phyloP scores from a whole-genome alignment of 2,329 filamentous ascomycete genomes.

The Fusarium domesticum region DNA sequence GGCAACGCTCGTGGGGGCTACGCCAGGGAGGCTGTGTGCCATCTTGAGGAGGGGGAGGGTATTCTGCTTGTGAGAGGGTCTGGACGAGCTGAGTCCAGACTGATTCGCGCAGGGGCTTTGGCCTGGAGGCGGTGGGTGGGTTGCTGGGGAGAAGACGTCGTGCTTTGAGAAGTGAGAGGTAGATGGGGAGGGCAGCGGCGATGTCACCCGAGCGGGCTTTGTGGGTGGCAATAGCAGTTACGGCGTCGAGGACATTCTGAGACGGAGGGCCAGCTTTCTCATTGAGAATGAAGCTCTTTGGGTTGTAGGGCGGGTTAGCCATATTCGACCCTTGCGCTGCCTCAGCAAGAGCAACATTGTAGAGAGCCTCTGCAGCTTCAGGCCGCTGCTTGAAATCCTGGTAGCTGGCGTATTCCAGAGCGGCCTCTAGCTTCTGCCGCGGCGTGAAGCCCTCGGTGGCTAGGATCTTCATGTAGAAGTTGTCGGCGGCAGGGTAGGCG shows the following conservation, averaged over 20 bases:
- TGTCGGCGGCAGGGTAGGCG: conserved; percentile 68
- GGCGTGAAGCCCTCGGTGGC: conserved; percentile 75
- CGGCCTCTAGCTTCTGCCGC: conserved; percentile 77
- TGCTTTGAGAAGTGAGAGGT: conserved; percentile 79
- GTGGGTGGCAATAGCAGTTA: conserved; percentile 77
- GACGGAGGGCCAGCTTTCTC: conserved; percentile 58
- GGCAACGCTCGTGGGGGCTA: conserved; percentile 65
- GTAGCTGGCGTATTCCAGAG: conserved; percentile 80
- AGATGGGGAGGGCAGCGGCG: conserved; percentile 71
- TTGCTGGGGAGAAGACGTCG: conserved; percentile 57
- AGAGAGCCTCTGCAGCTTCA: conserved; percentile 68
- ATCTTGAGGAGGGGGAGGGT: conserved; percentile 67
- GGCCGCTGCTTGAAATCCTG: conserved; percentile 70
- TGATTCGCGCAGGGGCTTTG: conserved; percentile 8
- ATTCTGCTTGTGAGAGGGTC: conserved; percentile 50
- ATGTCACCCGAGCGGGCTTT: conserved; percentile 68
- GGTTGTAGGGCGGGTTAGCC: conserved; percentile 49
- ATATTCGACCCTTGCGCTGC: conserved; percentile 56
- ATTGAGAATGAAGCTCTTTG: conserved; percentile 61
- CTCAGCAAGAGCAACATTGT: conserved; percentile 72
- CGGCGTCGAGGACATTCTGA: conserved; percentile 69
- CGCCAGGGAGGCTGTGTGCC: conserved; percentile 67
- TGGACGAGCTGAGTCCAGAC: conserved; percentile 24
- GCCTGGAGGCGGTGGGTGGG: conserved; percentile 23
- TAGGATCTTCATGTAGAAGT: conserved; percentile 77